Evolutionary conservation across 192 early-diverging fungal species (phyloP).

Genomic region (Umbelopsis sp.): DNA sequence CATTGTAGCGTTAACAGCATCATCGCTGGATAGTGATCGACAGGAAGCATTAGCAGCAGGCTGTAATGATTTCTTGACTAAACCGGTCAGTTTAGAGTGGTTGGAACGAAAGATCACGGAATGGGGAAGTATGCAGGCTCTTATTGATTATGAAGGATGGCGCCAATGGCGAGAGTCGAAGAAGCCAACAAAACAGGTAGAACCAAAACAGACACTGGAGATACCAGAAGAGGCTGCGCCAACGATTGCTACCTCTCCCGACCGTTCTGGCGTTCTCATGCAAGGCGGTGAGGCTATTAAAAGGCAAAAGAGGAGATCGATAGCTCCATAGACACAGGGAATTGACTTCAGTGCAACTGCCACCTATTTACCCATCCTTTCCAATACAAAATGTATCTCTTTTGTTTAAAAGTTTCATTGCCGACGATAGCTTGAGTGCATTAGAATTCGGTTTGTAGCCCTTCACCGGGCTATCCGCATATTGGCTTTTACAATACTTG

Average conservation of each 20-base stretch:
- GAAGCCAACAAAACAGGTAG: neutral
- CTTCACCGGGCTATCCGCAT: no score
- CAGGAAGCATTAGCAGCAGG: constrained; percentile 80
- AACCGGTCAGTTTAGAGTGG: constrained; percentile 84
- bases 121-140: constrained; percentile 92
- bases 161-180: constrained; percentile 50
- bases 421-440: no score
- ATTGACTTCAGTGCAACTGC: no score
- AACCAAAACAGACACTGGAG: neutral
- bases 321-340: neutral
- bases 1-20: constrained; percentile 88
- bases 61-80: constrained; percentile 91
- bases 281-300: constrained; percentile 2
- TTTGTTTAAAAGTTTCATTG: no score
- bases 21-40: constrained; percentile 67
- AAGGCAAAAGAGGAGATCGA: neutral
- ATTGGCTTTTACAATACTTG: no score
- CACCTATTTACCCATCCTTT: no score
- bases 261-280: constrained; percentile 5
- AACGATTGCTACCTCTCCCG: neutral
- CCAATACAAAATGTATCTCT: no score
- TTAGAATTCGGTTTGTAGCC: no score
- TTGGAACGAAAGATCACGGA: constrained; percentile 85
- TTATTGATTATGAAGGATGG: constrained; percentile 84
- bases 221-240: neutral